phyloP scores from a whole-genome alignment of 2,329 filamentous ascomycete genomes.

The Colletotrichum graminicola region DNA sequence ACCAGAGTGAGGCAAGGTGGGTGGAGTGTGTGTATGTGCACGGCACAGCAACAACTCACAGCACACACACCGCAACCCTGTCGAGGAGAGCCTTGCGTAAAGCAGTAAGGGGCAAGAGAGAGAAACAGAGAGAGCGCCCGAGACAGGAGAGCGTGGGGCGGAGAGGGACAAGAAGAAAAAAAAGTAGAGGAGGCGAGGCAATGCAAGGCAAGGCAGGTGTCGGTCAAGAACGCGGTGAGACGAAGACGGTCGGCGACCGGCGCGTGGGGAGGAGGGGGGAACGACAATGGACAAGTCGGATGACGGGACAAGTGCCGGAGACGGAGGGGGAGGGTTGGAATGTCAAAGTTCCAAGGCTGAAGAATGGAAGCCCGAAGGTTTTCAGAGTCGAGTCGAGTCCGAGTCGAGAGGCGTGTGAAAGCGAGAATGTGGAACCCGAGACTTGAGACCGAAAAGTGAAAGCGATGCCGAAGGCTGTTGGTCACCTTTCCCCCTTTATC shows the following conservation, averaged over 20 bases:
- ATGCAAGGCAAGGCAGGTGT: slow-evolving; percentile 16
- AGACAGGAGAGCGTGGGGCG: neutral
- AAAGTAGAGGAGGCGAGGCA: neutral
- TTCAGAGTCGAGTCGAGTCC: neutral
- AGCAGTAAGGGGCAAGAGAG: neutral
- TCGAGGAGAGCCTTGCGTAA: neutral
- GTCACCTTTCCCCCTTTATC: neutral
- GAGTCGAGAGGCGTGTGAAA: neutral
- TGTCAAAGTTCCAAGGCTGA: slow-evolving; percentile 13
- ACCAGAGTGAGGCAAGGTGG: neutral
- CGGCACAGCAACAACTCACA: slow-evolving; percentile 3
- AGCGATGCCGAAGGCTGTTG: neutral
- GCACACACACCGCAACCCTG: slow-evolving; percentile 14
- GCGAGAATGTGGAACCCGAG: neutral
- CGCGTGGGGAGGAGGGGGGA: neutral
- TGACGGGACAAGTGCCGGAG: slow-evolving; percentile 11
- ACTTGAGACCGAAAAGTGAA: neutral
- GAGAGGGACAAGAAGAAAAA: neutral
- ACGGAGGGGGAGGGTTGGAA: slow-evolving; percentile 19
- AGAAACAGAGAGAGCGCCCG: neutral
- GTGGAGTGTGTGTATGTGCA: neutral
- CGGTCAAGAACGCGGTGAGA: slow-evolving; percentile 30
- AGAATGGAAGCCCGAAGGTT: slow-evolving; percentile 13
- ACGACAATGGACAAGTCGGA: neutral
- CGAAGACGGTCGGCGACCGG: slow-evolving; percentile 16